phyloP scores from a whole-genome alignment of 306 rosid genomes.

The Rosa chinensis region DNA sequence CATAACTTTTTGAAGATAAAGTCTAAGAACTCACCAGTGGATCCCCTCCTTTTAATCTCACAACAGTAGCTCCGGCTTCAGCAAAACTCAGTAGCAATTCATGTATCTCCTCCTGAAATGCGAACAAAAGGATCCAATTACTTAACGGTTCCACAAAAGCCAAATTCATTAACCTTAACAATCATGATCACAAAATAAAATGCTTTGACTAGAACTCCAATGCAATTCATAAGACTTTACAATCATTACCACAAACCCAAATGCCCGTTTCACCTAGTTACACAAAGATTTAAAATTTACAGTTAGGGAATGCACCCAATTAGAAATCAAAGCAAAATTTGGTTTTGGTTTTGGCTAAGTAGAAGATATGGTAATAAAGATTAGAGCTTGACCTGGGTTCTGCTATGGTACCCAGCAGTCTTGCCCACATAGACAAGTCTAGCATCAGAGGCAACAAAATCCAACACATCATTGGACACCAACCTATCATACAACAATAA shows the following conservation, averaged over 20 bases:
- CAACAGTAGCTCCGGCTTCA: slow-evolving; percentile 94
- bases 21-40: slow-evolving; percentile 66
- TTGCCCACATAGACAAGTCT: slow-evolving; percentile 92
- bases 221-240: background rate
- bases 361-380: background rate
- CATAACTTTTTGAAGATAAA: slow-evolving; percentile 8
- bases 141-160: slow-evolving; percentile 4
- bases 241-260: slow-evolving; percentile 4
- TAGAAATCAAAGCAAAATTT: background rate
- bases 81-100: slow-evolving; percentile 93
- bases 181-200: background rate
- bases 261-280: slow-evolving; percentile 6
- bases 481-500: slow-evolving; percentile 86
- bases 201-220: background rate
- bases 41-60: slow-evolving; percentile 97
- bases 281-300: slow-evolving; percentile 10
- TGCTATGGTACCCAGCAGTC: slow-evolving; percentile 94
- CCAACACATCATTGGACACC: slow-evolving; percentile 90
- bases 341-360: background rate
- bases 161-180: background rate
- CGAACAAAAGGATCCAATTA: background rate
- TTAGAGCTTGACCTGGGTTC: slow-evolving; percentile 67
- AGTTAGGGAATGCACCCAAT: background rate
- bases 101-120: slow-evolving; percentile 87
- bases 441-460: slow-evolving; percentile 66